Base-by-base conservation (phyloP, 495 filamentous ascomycete species). In the Haplographium delicatum region DNA sequence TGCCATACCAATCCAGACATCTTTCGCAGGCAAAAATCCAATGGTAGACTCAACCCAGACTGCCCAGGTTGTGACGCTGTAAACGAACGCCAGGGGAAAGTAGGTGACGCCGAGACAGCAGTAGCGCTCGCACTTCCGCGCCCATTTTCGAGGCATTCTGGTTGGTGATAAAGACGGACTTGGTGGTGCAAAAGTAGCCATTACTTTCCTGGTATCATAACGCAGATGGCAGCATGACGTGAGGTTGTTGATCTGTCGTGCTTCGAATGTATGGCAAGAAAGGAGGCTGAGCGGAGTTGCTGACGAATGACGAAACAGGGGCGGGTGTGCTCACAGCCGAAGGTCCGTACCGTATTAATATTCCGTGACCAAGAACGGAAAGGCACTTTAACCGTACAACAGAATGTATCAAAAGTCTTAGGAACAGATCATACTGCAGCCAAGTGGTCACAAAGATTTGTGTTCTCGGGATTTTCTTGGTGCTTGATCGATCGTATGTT, bases 41-140 rank as follows among this genome's bases (percentile, higher is more conserved):
- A 95, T 85, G 51, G 75, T 83, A 28, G 85, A 78, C 59, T 91
- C 81, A 16, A 95, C 91, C 72, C 85, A 97, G 27, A 85, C 80
- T 1, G 90, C 89, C 93, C 93, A 98, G 4, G 81, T 85, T 5
- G 86, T 94, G 45, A 95, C 59, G 30, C 86, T 78, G 60, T 96
- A 96, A 50, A 98, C 86, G 66, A 98, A 95, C 31, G 69, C 69
- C 1, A 98, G 75, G 8, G 93, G 93, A 56, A 96, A 90, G 65
- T 90, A 95, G n/a, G 81, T 84, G 27, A 83, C 73, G 13, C 78
- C 76, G 10, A 73, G 71, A 65, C 93, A 96, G 70, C 88, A 96
- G 66, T 78, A 81, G 26, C 90, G 86, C 70, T 96, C 90, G 60
- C 85, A 77, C 60, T 77, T 81, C 37, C 88, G 78, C 5, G 82